phyloP scores from a whole-genome alignment of 1,284 basidiomycete species.

The Rhodotorula sp. region DNA sequence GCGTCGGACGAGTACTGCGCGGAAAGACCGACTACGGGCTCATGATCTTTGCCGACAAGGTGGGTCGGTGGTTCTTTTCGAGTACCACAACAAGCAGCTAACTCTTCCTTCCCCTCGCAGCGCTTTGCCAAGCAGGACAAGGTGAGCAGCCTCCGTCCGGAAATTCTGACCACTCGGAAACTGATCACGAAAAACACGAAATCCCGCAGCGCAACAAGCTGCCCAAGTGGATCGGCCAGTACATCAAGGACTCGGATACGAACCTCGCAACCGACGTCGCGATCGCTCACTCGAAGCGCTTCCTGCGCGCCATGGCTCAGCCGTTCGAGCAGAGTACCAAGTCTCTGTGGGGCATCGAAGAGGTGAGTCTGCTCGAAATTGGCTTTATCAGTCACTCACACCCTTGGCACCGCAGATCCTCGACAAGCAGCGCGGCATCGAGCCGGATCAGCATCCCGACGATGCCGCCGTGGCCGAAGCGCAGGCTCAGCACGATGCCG shows the following conservation, averaged over 20 bases:
- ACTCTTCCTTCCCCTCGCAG: constrained; percentile 52
- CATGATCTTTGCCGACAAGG: constrained; percentile 99
- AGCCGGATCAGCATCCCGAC: constrained; percentile 12
- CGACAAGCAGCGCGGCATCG: constrained; percentile 32
- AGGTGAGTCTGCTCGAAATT: constrained; percentile 56
- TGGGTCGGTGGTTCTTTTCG: constrained; percentile 46
- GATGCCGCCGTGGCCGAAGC: constrained; percentile 2
- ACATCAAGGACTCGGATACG: constrained; percentile 94
- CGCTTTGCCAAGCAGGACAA: constrained; percentile 97
- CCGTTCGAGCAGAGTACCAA: constrained; percentile 92
- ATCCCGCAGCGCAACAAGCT: constrained; percentile 71
- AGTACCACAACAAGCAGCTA: background rate
- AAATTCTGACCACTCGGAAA: no score
- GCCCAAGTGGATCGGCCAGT: constrained; percentile 98
- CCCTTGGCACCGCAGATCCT: constrained; percentile 13
- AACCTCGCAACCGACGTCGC: constrained; percentile 99
- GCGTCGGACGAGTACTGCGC: constrained; percentile 93
- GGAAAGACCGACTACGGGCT: constrained; percentile 99
- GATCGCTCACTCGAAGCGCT: constrained; percentile 78
- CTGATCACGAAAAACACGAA: no score
- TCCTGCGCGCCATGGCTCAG: constrained; percentile 97
- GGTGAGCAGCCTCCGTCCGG: constrained; percentile 10
- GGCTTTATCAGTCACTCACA: background rate
- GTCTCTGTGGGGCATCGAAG: constrained; percentile 88
- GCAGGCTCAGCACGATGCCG: background rate